Base-by-base conservation (phyloP, 2,329 filamentous ascomycete species). In the Ceratocystis eucalypticola region DNA sequence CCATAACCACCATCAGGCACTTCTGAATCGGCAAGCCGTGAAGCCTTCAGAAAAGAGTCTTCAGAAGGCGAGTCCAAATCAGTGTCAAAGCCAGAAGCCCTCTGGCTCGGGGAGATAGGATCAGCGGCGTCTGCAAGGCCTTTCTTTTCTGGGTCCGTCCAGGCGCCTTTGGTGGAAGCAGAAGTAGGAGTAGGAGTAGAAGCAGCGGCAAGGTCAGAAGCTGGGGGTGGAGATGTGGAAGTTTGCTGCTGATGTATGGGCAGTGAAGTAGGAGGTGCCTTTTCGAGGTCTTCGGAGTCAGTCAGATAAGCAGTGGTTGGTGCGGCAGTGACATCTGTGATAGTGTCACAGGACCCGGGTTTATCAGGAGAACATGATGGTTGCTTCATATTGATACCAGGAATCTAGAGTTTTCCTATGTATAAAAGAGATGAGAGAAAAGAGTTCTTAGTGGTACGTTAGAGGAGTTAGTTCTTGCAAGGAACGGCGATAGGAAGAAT, bases 1-100 rank as follows among this genome's bases (percentile, higher is more conserved):
- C 81, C 82, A 70, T 83, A 82, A 28, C 80, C 81, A 33, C 81
- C 81, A 61, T 84, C 80, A 0, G 81, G 82, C 0, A 76, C 77
- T 33, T 76, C 70, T 0, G 77, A 75, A 71, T 82, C 80, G 4
- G 76, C 78, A 1, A 76, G 69, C 2, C 74, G 75, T 0, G 79
- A 81, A 1, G 77, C 77, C 61, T 77, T 74, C 69, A 81, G 10
- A 50, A 44, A 45, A 15, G 22, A 28, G 33, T 70, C 70, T 3
- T 72, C 70, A 22, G 61, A 41, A 1, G 61, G 30, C 28, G 53
- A 57, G 37, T 46, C 37, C 5, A 25, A 7, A 15, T 63, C 46
- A n/a, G 66, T 41, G 22, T 68, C 66, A 45, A 25, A 33, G 25
- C 37, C 44, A 22, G 62, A 25, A 5, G 44, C 7, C 25, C n/a